phyloP scores from a whole-genome alignment of 371 early-diverging fungal genomes.

The Mortierella sp. region DNA sequence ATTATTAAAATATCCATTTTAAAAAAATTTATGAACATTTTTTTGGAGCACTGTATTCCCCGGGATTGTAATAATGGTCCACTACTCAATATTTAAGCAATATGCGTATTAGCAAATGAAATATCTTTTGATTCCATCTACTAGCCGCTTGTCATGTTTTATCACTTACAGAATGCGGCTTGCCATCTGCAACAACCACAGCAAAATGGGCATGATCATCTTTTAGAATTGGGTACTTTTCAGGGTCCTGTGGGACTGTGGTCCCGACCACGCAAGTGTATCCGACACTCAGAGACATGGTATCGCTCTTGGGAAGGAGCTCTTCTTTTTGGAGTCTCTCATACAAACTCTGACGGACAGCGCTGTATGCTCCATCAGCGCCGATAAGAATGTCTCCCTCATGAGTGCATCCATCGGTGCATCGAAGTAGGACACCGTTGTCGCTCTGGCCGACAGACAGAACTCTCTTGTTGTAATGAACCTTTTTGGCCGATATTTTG shows the following conservation, averaged over 20 bases:
- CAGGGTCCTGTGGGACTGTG: slow-evolving; percentile 21
- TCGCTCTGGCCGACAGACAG: slow-evolving; percentile 23
- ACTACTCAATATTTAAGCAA: slow-evolving; percentile 4
- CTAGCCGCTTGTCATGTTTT: neutral
- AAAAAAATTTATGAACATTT: no score
- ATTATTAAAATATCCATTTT: no score
- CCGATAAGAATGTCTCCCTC: slow-evolving; percentile 39
- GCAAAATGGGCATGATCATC: slow-evolving; percentile 20
- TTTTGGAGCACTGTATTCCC: no score
- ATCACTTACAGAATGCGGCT: slow-evolving; percentile 33
- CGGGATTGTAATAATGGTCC: slow-evolving; percentile 31
- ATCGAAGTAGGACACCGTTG: slow-evolving; percentile 22
- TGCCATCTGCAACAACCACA: slow-evolving; percentile 24
- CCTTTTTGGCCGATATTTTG: slow-evolving; percentile 4
- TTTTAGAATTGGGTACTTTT: slow-evolving; percentile 27
- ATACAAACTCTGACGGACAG: slow-evolving; percentile 36
- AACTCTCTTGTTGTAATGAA: slow-evolving; percentile 21
- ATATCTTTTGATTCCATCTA: neutral
- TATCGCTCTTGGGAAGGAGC: slow-evolving; percentile 20
- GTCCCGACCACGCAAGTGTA: slow-evolving; percentile 38
- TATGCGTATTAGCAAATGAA: neutral
- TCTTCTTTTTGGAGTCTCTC: slow-evolving; percentile 24
- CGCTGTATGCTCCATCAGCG: slow-evolving; percentile 43
- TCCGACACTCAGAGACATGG: slow-evolving; percentile 16
- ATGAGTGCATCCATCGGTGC: slow-evolving; percentile 18